Percentiles rank a stretch among this genome's conserved stretches.
phyloP scores from a whole-genome alignment of 2,329 filamentous ascomycete species.

The Septoria petroselini region DNA sequence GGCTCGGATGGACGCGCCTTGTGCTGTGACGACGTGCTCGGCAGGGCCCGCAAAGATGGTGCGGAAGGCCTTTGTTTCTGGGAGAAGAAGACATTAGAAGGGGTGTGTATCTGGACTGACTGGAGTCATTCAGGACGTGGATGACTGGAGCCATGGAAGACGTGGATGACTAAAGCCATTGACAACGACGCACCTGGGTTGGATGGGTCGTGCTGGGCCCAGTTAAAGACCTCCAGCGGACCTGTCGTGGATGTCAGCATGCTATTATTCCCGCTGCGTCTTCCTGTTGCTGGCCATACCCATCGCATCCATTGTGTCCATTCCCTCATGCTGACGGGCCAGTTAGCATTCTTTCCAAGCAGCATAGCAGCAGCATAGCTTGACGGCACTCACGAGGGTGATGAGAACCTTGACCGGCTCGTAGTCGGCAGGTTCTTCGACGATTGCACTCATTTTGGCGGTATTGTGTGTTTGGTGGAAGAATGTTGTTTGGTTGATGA shows the following conservation, averaged over 20 bases:
- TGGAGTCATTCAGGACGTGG: too few species aligned
- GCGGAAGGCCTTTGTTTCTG: constrained; percentile 53
- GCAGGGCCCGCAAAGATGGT: constrained; percentile 50
- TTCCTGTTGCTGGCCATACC: constrained; percentile 34
- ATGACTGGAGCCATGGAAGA: too few species aligned
- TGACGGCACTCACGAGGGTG: constrained; percentile 33
- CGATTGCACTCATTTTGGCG: constrained; percentile 50
- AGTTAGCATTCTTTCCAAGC: not conserved
- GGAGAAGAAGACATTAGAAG: constrained; percentile 29
- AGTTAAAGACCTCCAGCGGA: constrained; percentile 56
- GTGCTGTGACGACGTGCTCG: constrained; percentile 50
- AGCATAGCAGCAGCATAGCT: not conserved
- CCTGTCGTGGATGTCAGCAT: constrained; percentile 48
- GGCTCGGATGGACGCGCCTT: constrained; percentile 68
- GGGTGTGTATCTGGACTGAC: too few species aligned
- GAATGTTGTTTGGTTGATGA: constrained; percentile 3
- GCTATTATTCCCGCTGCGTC: constrained; percentile 25
- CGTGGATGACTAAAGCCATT: not conserved
- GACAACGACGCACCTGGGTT: constrained; percentile 39
- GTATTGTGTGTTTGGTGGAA: constrained; percentile 19
- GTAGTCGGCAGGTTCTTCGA: constrained; percentile 41
- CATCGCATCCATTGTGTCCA: constrained; percentile 43
- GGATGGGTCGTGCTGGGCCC: constrained; percentile 53
- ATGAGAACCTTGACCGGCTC: constrained; percentile 60
- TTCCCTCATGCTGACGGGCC: constrained; percentile 46